These are phyloP conservation scores for Phialemonium atrogriseum DNA, from an alignment of 2,329 filamentous ascomycete species.

Conservation along the genomic window DNA sequence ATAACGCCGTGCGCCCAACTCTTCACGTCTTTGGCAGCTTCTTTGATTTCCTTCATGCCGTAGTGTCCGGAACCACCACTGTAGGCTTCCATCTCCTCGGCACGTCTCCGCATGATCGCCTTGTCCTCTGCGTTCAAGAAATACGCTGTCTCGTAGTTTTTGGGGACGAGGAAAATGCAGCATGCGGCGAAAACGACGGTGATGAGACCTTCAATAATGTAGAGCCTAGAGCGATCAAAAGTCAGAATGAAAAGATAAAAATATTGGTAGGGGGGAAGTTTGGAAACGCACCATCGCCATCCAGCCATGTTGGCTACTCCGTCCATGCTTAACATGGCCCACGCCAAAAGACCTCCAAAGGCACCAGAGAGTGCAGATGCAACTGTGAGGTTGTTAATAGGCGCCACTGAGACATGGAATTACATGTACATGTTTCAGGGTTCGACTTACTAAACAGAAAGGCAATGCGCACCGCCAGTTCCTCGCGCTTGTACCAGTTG, in stretches of 20 bases:
- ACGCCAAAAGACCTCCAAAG: constrained; percentile 18
- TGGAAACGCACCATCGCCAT: constrained; percentile 16
- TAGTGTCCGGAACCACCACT: constrained; percentile 15
- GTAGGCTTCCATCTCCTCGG: constrained; percentile 14
- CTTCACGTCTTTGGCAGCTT: constrained; percentile 17
- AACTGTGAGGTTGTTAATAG: constrained; percentile 6
- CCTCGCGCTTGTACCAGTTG: constrained; percentile 22
- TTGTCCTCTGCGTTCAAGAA: constrained; percentile 9
- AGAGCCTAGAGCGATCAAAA: constrained; percentile 7
- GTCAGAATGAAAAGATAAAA: not conserved
- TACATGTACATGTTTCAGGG: not conserved
- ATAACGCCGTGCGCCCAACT: constrained; percentile 20
- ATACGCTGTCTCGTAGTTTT: constrained; percentile 7
- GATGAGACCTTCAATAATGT: constrained; percentile 10
- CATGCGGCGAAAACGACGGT: constrained; percentile 9
- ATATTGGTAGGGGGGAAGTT: not conserved
- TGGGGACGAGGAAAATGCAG: constrained; percentile 11
- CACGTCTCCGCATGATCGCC: constrained; percentile 12
- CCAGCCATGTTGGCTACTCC: constrained; percentile 15
- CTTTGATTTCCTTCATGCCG: constrained; percentile 13
- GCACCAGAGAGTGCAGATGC: constrained; percentile 17
- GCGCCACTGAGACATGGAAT: not conserved
- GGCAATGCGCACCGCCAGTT: constrained; percentile 17
- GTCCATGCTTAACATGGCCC: constrained; percentile 18
- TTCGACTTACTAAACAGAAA: constrained; percentile 15